Conservation (phyloP, 2,329 filamentous ascomycete genomes). For the Nemania sp. region DNA sequence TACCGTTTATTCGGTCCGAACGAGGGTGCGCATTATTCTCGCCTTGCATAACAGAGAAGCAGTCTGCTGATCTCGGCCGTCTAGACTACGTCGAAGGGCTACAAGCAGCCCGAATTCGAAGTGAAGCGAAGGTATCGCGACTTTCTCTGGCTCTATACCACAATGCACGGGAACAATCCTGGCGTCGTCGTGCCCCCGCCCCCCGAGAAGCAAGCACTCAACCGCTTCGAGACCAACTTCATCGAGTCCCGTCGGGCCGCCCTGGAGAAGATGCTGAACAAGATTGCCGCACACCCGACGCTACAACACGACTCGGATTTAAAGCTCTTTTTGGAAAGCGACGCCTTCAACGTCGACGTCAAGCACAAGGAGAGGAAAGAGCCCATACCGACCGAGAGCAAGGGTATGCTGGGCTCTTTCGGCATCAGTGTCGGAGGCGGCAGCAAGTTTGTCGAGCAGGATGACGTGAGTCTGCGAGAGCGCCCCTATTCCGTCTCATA, state of each 20-base stretch:
- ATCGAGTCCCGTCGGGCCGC: slow-evolving; percentile 90
- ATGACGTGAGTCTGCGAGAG: slow-evolving; percentile 69
- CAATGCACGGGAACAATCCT: slow-evolving; percentile 90
- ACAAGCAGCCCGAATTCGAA: slow-evolving; percentile 87
- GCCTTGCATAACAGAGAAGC: background rate
- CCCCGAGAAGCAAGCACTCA: slow-evolving; percentile 96
- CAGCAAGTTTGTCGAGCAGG: slow-evolving; percentile 95
- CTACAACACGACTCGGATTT: slow-evolving; percentile 92
- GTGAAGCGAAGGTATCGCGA: slow-evolving; percentile 94
- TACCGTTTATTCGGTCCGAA: slow-evolving; percentile 95
- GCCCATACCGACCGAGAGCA: slow-evolving; percentile 83
- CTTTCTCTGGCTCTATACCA: slow-evolving; percentile 97
- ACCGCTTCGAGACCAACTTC: slow-evolving; percentile 94
- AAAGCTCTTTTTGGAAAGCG: slow-evolving; percentile 96
- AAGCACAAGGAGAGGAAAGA: slow-evolving; percentile 97
- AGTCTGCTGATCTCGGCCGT: slow-evolving; percentile 28
- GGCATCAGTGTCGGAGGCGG: slow-evolving; percentile 77
- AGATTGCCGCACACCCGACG: slow-evolving; percentile 84
- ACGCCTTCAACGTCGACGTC: slow-evolving; percentile 92
- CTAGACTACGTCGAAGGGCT: slow-evolving; percentile 93
- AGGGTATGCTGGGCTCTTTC: slow-evolving; percentile 87
- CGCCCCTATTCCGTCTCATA: background rate
- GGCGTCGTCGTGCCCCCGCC: slow-evolving; percentile 94
- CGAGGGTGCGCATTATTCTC: slow-evolving; percentile 66
- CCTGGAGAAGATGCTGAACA: slow-evolving; percentile 97